phyloP scores from a whole-genome alignment of 2,329 filamentous ascomycete species.

The Diaporthe vexans region DNA sequence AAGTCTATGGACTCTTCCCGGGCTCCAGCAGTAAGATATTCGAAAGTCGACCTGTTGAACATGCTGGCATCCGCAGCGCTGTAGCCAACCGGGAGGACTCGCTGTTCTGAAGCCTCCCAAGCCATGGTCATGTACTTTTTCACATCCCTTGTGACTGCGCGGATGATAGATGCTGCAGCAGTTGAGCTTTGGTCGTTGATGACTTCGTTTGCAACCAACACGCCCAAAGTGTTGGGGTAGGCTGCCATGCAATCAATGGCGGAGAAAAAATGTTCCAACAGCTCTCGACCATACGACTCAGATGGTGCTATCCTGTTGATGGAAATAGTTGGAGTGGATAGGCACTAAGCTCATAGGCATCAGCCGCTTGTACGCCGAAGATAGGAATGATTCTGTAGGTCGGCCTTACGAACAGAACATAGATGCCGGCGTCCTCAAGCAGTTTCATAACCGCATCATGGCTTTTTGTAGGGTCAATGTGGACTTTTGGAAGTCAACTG shows the following conservation, averaged over 20 bases:
- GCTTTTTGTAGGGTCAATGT: background rate
- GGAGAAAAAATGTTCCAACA: constrained; percentile 43
- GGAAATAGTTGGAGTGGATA: constrained; percentile 17
- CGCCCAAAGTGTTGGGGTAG: constrained; percentile 48
- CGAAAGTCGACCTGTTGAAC: constrained; percentile 1
- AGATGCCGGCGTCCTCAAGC: constrained; percentile 40
- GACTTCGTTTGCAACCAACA: constrained; percentile 43
- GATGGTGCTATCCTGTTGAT: constrained; percentile 39
- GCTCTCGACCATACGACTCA: constrained; percentile 40
- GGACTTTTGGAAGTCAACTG: background rate
- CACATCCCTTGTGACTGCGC: constrained; percentile 46
- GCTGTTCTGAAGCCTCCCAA: constrained; percentile 7
- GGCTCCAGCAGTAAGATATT: constrained; percentile 27
- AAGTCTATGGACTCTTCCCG: constrained; percentile 30
- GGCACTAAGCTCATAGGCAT: constrained; percentile 36
- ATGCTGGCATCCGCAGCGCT: constrained; percentile 5
- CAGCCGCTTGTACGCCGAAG: background rate
- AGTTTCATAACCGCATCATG: constrained; percentile 12
- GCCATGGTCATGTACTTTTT: constrained; percentile 45
- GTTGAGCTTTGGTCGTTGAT: constrained; percentile 37
- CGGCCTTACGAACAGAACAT: constrained; percentile 46
- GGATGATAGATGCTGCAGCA: constrained; percentile 40
- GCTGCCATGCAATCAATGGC: constrained; percentile 45
- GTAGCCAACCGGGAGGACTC: constrained; percentile 29
- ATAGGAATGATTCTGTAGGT: background rate